These are phyloP conservation scores for Andrographis paniculata DNA, from an alignment of 305 asterid species.

Conservation along the genomic window DNA sequence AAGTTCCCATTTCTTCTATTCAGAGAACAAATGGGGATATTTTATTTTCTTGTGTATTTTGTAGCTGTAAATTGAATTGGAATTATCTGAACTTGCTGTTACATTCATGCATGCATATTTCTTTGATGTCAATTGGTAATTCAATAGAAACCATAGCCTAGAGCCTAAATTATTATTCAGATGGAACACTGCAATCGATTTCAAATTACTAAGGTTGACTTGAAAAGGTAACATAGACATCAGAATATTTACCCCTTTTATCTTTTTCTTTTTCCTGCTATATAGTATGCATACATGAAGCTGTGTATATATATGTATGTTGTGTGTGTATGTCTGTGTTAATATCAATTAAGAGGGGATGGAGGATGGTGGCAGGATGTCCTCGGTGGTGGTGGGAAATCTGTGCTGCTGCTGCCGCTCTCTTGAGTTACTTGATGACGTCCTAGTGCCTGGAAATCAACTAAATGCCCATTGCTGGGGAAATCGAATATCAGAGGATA, in stretches of 20 bases:
- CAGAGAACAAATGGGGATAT: not conserved
- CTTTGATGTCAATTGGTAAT: not conserved
- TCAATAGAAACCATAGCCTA: no score
- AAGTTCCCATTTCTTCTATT: not conserved
- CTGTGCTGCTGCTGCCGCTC: slow-evolving; percentile 10
- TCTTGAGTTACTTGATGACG: slow-evolving; percentile 16
- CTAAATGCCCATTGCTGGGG: slow-evolving; percentile 26
- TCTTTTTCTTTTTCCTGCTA: not conserved
- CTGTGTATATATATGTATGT: no score
- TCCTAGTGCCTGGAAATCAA: slow-evolving; percentile 25
- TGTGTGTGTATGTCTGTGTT: no score
- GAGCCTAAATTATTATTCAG: no score
- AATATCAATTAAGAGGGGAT: no score
- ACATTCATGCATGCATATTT: not conserved
- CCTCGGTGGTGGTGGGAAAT: slow-evolving; percentile 33
- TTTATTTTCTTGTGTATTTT: not conserved
- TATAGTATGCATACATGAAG: no score
- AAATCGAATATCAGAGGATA: no score
- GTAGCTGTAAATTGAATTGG: not conserved
- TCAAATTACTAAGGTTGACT: no score
- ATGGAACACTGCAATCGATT: no score
- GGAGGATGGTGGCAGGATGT: slow-evolving; percentile 25
- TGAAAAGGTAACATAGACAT: no score
- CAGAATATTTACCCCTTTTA: no score
- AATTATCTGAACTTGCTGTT: no score